Evolutionary conservation across 768 basidiomycete species (phyloP).

Genomic region (Russula brevipes): DNA sequence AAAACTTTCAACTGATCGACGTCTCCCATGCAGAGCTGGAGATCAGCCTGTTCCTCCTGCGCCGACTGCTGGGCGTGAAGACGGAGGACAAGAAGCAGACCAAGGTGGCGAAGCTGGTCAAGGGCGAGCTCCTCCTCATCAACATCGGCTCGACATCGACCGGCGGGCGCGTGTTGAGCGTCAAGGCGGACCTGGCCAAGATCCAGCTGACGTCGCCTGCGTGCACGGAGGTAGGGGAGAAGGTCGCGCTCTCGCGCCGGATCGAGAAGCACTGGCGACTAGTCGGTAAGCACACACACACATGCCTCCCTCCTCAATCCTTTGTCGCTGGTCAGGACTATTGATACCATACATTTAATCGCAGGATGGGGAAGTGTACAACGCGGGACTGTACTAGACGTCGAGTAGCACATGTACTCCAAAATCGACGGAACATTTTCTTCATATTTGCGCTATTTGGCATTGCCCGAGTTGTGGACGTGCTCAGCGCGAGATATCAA

Average conservation of each 20-base stretch:
- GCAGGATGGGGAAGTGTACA: constrained; percentile 75
- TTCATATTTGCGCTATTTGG: not conserved
- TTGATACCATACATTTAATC: not conserved
- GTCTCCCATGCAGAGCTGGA: constrained; percentile 59
- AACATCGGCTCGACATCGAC: constrained; percentile 98
- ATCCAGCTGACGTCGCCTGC: constrained; percentile 92
- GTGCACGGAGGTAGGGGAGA: constrained; percentile 95
- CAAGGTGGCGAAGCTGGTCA: constrained; percentile 85
- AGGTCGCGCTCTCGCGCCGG: constrained; percentile 89
- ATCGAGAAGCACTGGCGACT: constrained; percentile 99
- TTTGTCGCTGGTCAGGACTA: not conserved
- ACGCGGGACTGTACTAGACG: constrained; percentile 75
- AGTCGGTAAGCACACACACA: constrained; percentile 60
- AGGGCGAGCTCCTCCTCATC: constrained; percentile 89
- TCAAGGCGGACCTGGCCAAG: constrained; percentile 93
- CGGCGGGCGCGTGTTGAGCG: constrained; percentile 88
- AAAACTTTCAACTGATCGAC: not conserved
- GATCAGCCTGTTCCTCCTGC: constrained; percentile 90
- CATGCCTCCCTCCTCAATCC: not conserved
- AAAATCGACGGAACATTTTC: not conserved
- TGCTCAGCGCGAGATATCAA: too few relatives aligned
- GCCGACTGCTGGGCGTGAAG: constrained; percentile 94
- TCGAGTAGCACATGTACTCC: constrained; percentile 43
- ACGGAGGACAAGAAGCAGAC: constrained; percentile 99
- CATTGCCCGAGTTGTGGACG: too few relatives aligned